Conservation (phyloP, 169 alveolate species). For the Plasmodium inui region DNA sequence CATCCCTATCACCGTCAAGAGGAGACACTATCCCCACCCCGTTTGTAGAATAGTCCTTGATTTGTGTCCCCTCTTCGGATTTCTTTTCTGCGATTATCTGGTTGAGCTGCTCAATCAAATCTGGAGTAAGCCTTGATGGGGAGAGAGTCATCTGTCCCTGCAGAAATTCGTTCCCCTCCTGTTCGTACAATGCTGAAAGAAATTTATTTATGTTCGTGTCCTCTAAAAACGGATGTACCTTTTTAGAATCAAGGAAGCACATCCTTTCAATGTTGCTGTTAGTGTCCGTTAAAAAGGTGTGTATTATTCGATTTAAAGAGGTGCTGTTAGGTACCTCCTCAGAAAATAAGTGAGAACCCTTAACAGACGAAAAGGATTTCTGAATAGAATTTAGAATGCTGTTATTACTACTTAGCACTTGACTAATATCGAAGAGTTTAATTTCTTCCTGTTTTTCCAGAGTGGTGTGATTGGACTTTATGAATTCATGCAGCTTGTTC, state of each 20-base stretch:
- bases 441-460: constrained; percentile 38
- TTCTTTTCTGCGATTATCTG: not conserved
- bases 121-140: constrained; percentile 1
- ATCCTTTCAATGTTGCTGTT: constrained; percentile 9
- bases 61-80: not conserved
- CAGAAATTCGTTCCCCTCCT: not conserved
- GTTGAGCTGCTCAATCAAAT: constrained; percentile 11
- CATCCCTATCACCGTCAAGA: not conserved
- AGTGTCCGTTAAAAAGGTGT: constrained; percentile 26
- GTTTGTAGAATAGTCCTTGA: not conserved
- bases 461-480: constrained; percentile 36
- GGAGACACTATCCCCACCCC: not conserved
- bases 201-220: constrained; percentile 54
- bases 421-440: constrained; percentile 61
- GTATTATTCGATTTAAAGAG: constrained; percentile 53
- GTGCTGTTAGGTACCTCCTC: constrained; percentile 8
- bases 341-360: not conserved
- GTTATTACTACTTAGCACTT: constrained; percentile 39
- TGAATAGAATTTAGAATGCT: constrained; percentile 13
- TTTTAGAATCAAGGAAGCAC: not conserved
- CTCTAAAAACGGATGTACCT: constrained; percentile 19
- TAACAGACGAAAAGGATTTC: constrained; percentile 22
- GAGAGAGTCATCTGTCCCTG: not conserved
- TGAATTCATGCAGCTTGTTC: constrained; percentile 26
- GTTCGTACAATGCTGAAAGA: constrained; percentile 20